Base-by-base conservation (phyloP, 73 alveolate genomes). In the Effrenium voratum region DNA sequence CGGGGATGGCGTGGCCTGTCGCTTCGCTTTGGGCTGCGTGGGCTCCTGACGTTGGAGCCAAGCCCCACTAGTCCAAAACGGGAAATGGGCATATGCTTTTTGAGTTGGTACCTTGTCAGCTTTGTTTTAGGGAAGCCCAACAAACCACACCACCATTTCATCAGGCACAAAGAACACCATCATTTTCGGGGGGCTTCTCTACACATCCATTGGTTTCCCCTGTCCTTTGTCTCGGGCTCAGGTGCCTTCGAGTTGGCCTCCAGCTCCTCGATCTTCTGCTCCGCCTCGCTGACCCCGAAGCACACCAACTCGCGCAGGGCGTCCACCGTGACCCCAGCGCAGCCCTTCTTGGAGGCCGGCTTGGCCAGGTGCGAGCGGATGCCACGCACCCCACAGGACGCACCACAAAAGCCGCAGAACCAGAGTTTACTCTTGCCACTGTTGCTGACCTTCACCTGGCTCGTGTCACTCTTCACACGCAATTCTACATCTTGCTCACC, bases 341-440 rank as follows among this genome's bases (percentile, higher is more conserved):
- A 80, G 12, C 91, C 68, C 15, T 44, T 30, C 0, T 12, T 19
- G 8, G 34, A 0, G 2, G 24, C n/a, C 5, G 68, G 70, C 46
- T 80, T 80, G 47, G 12, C 91, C 91, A 80, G 5, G 32, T 80
- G 91, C 68, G 0, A 5, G 13, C n/a, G 13, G 46, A 80, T 80
- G 91, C n/a, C 28, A 28, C 91, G 66, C 13, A 32, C 32, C 13
- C 13, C 34, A 28, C 5, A 0, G 28, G 70, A 6, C 6, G 44
- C 91, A 46, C 91, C 91, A 30, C 91, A 80, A 43, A 80, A 80
- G 59, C 87, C 91, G 32, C 91, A 80, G 45, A 26, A 22, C 91
- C 91, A 80, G 46, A 80, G 32, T 32, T 80, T 45, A 40, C n/a
- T 3, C 13, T 46, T 80, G 91, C 63, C 28, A 34, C n/a, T 43